These are phyloP conservation scores for Scutellaria barbata DNA, from an alignment of 257 asterid species.

Conservation along the genomic window DNA sequence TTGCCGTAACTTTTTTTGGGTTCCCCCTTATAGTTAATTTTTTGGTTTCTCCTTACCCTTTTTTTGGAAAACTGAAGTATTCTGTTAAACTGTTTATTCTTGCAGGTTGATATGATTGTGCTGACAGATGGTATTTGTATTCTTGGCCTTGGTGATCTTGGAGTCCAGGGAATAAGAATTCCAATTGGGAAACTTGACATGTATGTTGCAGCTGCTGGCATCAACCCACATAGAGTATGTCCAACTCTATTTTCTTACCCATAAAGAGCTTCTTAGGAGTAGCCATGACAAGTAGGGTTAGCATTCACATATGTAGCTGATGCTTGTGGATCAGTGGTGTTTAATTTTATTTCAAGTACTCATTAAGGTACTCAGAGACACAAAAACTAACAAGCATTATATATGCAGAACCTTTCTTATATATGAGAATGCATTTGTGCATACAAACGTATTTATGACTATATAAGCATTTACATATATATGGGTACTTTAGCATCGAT, in stretches of 20 bases:
- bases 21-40: conserved; percentile 4
- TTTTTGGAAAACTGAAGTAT: conserved; percentile 30
- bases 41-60: conserved; percentile 19
- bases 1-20: no score
- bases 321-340: no score
- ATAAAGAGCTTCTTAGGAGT: no score
- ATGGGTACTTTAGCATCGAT: neutral
- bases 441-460: neutral
- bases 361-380: conserved; percentile 22
- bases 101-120: conserved; percentile 99
- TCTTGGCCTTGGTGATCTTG: conserved; percentile 99
- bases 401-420: conserved; percentile 27
- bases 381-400: conserved; percentile 15
- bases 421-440: neutral
- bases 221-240: conserved; percentile 95
- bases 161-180: conserved; percentile 99
- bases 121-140: conserved; percentile 98
- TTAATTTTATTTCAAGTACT: conserved; percentile 19
- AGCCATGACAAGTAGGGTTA: no score
- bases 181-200: conserved; percentile 98
- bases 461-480: conserved; percentile 6
- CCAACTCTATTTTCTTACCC: conserved; percentile 22
- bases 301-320: no score
- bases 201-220: conserved; percentile 99
- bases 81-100: conserved; percentile 30